Conservation (phyloP, 2,329 filamentous ascomycete genomes). For the Arachnomyces sp. region DNA sequence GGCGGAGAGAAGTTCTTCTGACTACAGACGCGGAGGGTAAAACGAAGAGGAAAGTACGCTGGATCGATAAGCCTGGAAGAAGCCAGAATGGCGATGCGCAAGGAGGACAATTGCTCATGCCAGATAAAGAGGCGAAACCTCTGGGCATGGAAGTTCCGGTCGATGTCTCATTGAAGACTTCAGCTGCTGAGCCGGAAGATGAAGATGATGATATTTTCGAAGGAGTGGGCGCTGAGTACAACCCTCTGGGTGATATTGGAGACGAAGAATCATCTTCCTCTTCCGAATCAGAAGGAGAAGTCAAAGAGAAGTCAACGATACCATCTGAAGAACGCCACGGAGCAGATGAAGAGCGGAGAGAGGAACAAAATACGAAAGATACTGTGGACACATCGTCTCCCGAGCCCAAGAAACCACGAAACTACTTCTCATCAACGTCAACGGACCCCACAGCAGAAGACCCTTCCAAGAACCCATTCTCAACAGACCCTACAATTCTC, state of each 20-base stretch:
- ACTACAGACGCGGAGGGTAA: slow-evolving; percentile 53
- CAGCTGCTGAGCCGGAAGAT: slow-evolving; percentile 33
- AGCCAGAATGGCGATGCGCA: slow-evolving; percentile 16
- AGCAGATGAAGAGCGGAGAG: slow-evolving; percentile 8
- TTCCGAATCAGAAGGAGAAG: slow-evolving; percentile 33
- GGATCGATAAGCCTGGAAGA: slow-evolving; percentile 36
- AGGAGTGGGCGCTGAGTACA: slow-evolving; percentile 52
- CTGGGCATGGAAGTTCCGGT: slow-evolving; percentile 46
- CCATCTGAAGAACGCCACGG: slow-evolving; percentile 1
- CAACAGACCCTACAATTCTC: slow-evolving; percentile 69
- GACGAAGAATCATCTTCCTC: slow-evolving; percentile 40
- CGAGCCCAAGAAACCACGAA: slow-evolving; percentile 33
- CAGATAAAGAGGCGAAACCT: slow-evolving; percentile 40
- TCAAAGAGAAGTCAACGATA: slow-evolving; percentile 10
- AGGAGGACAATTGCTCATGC: slow-evolving; percentile 29
- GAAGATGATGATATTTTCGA: slow-evolving; percentile 58
- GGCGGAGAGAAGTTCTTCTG: slow-evolving; percentile 51
- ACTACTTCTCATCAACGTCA: slow-evolving; percentile 37
- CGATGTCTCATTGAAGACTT: slow-evolving; percentile 30
- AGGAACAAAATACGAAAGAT: slow-evolving; percentile 1
- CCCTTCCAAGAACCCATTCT: slow-evolving; percentile 35
- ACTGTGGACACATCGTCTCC: not conserved
- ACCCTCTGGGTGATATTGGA: slow-evolving; percentile 49
- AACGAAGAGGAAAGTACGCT: slow-evolving; percentile 54
- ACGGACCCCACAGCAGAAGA: slow-evolving; percentile 46